Base-by-base conservation (phyloP, 805 yeast species). In the Candida multigemmis region DNA sequence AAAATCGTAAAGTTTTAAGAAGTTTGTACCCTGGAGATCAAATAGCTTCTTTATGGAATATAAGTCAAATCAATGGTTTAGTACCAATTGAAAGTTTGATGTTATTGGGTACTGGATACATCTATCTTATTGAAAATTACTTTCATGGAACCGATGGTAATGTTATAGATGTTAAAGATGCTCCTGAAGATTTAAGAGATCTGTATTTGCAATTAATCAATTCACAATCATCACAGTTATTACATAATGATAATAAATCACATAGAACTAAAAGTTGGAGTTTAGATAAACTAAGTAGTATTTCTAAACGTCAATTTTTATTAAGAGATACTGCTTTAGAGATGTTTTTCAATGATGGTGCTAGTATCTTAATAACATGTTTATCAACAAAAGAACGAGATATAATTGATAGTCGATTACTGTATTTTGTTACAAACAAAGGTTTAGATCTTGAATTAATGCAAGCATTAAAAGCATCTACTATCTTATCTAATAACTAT, bases 271-370 rank as follows among this genome's bases (percentile, higher is more conserved):
- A 65, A 34, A 53, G 64, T 9, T 83, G 93, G 91, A 64, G 69
- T 14, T 39, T 80, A 12, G 60, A 60, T 4, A 70, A 69, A 23
- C 43, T 86, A 12, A 68, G 74, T 0, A 74, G 79, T 4, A 71
- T 78, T 8, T 74, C 85, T 3, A 82, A 80, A 36, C 55, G 94
- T 27, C 84, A 79, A 20, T 85, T 84, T 41, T 48, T 85, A 12
- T 56, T 85, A 10, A 56, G 94, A 30, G 93, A 84, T 49, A 81
- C 80, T 23, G 94, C 91, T 0, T 44, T 84, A 19, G 95, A 85
- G 42, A 51, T 84, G 42, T 76, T 82, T 35, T 81, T 83, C 46
- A 65, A 67, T 14, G 75, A 78, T 48, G 93, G 91, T 0, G 69
- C 76, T 1, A 79, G 83, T 35, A 63, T 75, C 21, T 54, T 85